Conservation (phyloP, 2,329 filamentous ascomycete genomes). For the Helotiales sp. region DNA sequence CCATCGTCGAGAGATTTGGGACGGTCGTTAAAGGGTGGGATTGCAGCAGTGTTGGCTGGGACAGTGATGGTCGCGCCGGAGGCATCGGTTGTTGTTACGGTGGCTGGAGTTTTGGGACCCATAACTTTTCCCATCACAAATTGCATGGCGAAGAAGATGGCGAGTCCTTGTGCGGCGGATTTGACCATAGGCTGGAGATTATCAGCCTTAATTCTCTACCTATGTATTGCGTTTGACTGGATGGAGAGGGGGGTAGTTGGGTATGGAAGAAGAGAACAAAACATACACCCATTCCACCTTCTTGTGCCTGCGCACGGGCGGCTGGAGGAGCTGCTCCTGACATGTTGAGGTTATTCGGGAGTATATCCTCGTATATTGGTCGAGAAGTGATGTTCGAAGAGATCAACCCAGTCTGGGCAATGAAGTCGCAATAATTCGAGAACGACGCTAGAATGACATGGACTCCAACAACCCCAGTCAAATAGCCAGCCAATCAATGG, state of each 20-base stretch:
- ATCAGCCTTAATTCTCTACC: constrained; percentile 1
- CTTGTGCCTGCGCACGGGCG: constrained; percentile 38
- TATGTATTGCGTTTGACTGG: neutral
- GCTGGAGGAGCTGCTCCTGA: constrained; percentile 40
- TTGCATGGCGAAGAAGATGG: constrained; percentile 64
- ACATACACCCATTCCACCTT: constrained; percentile 43
- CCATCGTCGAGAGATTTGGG: constrained; percentile 64
- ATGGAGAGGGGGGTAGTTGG: neutral
- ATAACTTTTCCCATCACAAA: constrained; percentile 59
- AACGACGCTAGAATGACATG: constrained; percentile 16
- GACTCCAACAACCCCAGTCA: neutral
- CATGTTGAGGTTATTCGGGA: constrained; percentile 39
- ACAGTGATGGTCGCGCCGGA: constrained; percentile 60
- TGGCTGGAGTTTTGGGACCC: constrained; percentile 49
- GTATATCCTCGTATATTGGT: constrained; percentile 1
- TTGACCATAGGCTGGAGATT: constrained; percentile 41
- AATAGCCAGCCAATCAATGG: constrained; percentile 23
- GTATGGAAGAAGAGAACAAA: too few relatives aligned
- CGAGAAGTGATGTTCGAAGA: neutral
- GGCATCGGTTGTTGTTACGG: constrained; percentile 54
- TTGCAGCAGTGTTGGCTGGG: constrained; percentile 57
- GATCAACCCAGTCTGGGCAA: neutral
- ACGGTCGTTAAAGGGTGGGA: constrained; percentile 69
- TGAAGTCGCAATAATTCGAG: neutral
- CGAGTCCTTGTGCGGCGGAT: constrained; percentile 54